phyloP scores from a whole-genome alignment of 257 asterid species.

The Solanum paucissectum region DNA sequence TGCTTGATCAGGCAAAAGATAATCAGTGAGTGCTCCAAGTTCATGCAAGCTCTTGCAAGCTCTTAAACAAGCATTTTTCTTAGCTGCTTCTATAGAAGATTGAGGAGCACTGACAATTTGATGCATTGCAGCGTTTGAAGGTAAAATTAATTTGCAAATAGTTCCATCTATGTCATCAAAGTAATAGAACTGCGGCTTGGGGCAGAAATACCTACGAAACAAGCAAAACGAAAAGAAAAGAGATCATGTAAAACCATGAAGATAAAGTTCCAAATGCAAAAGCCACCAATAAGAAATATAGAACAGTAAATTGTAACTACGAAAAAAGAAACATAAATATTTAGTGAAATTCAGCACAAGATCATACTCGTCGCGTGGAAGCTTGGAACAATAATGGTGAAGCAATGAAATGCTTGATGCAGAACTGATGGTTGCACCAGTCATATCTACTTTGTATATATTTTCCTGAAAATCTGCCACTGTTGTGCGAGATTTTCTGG shows the following conservation, averaged over 20 bases:
- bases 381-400: conserved; percentile 86
- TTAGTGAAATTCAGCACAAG: neutral
- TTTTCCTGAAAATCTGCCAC: conserved; percentile 41
- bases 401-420: conserved; percentile 69
- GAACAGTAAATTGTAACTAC: neutral
- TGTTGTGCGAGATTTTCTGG: conserved; percentile 37
- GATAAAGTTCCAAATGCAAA: neutral
- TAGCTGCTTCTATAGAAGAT: conserved; percentile 59
- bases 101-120: conserved; percentile 60
- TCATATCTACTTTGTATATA: conserved; percentile 56
- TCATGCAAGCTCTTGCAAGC: conserved; percentile 88
- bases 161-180: conserved; percentile 62
- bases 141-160: conserved; percentile 65
- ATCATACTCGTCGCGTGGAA: conserved; percentile 91
- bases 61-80: conserved; percentile 82
- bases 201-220: conserved; percentile 60
- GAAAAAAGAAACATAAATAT: conserved; percentile 3
- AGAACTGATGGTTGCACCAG: conserved; percentile 84
- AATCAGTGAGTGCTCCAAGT: conserved; percentile 82
- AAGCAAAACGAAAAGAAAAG: conserved; percentile 1
- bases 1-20: conserved; percentile 79
- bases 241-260: neutral
- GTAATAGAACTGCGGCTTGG: conserved; percentile 62
- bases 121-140: conserved; percentile 84
- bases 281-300: neutral